Base-by-base conservation (phyloP, 2,329 filamentous ascomycete species). In the Aspergillus clavatus region DNA sequence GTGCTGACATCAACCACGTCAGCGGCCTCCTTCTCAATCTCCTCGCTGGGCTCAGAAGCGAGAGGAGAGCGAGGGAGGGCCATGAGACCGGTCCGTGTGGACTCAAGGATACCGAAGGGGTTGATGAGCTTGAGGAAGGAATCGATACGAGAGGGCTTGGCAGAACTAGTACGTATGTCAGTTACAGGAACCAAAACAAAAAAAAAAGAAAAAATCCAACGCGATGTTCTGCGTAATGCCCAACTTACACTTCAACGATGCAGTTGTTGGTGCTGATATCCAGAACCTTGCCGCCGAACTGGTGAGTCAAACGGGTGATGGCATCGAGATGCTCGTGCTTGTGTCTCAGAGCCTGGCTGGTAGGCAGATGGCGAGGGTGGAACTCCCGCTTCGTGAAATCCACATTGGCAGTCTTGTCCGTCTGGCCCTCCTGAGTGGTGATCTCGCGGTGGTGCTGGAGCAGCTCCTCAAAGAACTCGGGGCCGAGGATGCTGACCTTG, bases 181-280 rank as follows among this genome's bases (percentile, higher is more conserved):
- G 21, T 14, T 4, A 16, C n/a, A n/a, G n/a, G n/a, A n/a, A n/a
- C n/a, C n/a, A n/a, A n/a, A n/a, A n/a, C n/a, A n/a, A n/a, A n/a
- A n/a, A n/a, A n/a, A n/a, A n/a, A n/a, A n/a, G n/a, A n/a, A n/a
- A n/a, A n/a, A n/a, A n/a, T n/a, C n/a, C n/a, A n/a, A n/a, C n/a
- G n/a, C n/a, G n/a, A n/a, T n/a, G n/a, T n/a, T n/a, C n/a, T n/a
- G n/a, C n/a, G n/a, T n/a, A n/a, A 33, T 33, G 18, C 7, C 21
- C n/a, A 23, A 80, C 86, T 79, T 80, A 91, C 87, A 98, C 71
- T 72, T 98, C 93, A 48, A 98, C 90, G 68, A 97, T 97, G 72
- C 93, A 97, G 74, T 94, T 97, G 72, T 88, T 96, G 42, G 88
- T 96, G 76, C 89, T 95, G 60, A 98, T 97, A 70, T 98, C 93